phyloP scores from a whole-genome alignment of 768 basidiomycete genomes.

The Omphalotus guepiniiformis region DNA sequence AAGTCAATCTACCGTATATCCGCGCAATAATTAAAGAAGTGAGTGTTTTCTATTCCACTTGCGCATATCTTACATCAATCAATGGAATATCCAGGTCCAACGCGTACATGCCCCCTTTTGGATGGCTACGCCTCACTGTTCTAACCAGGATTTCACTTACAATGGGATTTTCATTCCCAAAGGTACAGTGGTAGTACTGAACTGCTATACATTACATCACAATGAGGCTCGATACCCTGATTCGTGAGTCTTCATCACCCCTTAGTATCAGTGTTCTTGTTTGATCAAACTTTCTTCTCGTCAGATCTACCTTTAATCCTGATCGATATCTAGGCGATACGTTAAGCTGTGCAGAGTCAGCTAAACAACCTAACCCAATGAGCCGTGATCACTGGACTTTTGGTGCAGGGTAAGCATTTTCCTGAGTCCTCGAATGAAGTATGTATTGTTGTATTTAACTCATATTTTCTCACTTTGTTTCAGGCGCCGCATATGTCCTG shows the following conservation, averaged over 20 bases:
- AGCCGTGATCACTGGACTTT: constrained; percentile 34
- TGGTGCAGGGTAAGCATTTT: constrained; percentile 27
- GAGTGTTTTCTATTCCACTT: too few relatives aligned
- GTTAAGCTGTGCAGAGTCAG: constrained; percentile 24
- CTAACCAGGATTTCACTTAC: constrained; percentile 27
- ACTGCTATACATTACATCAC: constrained; percentile 22
- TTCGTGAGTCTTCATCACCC: constrained; percentile 17
- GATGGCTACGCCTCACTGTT: constrained; percentile 23
- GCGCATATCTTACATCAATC: neutral
- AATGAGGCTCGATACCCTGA: constrained; percentile 27
- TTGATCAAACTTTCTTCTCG: neutral
- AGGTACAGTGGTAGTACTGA: constrained; percentile 24
- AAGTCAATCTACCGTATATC: constrained; percentile 22
- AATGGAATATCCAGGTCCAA: constrained; percentile 9
- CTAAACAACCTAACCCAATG: constrained; percentile 23
- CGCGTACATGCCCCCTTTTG: constrained; percentile 21
- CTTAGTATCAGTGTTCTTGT: neutral
- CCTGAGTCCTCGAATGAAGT: neutral
- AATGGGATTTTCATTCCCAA: constrained; percentile 26
- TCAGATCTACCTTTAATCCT: constrained; percentile 24
- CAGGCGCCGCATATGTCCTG: constrained; percentile 28
- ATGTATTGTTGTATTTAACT: too few relatives aligned
- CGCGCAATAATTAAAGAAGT: constrained; percentile 26
- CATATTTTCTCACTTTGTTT: neutral
- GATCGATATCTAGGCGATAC: constrained; percentile 30